Evolutionary conservation across 768 basidiomycete genomes (phyloP), one percentile per base, ranked within the genome.

Genomic region (Exsudoporus frostii): DNA sequence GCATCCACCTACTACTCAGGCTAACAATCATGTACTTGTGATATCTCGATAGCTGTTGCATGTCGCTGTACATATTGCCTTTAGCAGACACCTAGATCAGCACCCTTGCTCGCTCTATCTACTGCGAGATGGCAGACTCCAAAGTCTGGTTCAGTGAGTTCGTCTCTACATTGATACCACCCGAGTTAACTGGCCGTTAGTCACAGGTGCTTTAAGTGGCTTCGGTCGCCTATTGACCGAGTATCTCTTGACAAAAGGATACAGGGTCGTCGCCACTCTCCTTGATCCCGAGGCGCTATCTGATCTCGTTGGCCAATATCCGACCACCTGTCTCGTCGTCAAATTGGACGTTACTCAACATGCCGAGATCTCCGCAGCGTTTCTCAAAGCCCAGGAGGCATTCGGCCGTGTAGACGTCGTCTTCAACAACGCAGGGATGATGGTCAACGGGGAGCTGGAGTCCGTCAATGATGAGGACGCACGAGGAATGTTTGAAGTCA

Each of bases 251-350:
- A 32, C 52, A 24, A 59, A 60, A 17, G 77, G 73, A 4, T 64
- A 75, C 32, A 71, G 51, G 29, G 76, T 69, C 22, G 68, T 77
- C 45, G 77, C 79, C 4, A 78, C 78, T 36, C 64, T 76, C 24
- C 76, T 76, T 46, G 73, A 62, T 51, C 76, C 77, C 1, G 68
- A 60, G 15, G 59, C 46, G 14, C 61, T 78, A 37, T 51, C 58
- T 11, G 60, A 69, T 19, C 73, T 71, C 15, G 47, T 45, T 10
- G 25, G 40, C 1, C 38, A 68, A 34, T 73, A 73, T 48, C 29
- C 65, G 4, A 7, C 64, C 13, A 50, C 61, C 0, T 53, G 29
- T 8, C 27, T 71, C 47, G 53, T 71, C 46, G 42, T 71, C 46
- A 63, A 63, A 46, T 46, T 71, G 43, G 72, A 75, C 59, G 72